phyloP scores from a whole-genome alignment of 2,329 filamentous ascomycete species.

The Cordyceps farinosa region DNA sequence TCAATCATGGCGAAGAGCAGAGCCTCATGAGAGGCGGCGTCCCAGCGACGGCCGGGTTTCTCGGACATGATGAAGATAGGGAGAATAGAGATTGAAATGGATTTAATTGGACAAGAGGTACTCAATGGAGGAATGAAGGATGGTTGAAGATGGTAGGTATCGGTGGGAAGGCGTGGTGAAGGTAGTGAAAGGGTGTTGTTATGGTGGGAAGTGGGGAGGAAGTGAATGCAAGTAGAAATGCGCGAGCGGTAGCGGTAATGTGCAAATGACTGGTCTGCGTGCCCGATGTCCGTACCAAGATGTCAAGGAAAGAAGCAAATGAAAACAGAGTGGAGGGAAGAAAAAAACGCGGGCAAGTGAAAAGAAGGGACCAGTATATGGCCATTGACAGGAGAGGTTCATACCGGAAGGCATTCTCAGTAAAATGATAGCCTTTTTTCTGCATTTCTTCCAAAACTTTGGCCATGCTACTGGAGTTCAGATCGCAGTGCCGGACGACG shows the following conservation, averaged over 20 bases:
- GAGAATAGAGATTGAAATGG: slow-evolving; percentile 11
- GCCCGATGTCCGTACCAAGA: background rate
- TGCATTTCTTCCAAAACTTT: slow-evolving; percentile 38
- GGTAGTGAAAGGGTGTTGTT: background rate
- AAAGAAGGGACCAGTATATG: slow-evolving; percentile 1
- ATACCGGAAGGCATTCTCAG: slow-evolving; percentile 41
- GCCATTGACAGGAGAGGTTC: slow-evolving; percentile 12
- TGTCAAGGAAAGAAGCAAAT: background rate
- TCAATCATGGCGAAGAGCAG: slow-evolving; percentile 38
- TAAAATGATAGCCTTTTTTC: slow-evolving; percentile 38
- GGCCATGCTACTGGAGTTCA: slow-evolving; percentile 30
- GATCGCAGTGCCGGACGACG: slow-evolving; percentile 36
- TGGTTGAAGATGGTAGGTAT: background rate
- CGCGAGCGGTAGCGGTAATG: background rate
- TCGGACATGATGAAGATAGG: slow-evolving; percentile 16
- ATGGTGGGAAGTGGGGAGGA: background rate
- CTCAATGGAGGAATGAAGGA: slow-evolving; percentile 3
- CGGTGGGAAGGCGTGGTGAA: background rate
- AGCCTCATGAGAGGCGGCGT: slow-evolving; percentile 36
- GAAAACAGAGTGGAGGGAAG: slow-evolving; percentile 2
- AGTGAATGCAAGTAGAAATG: background rate
- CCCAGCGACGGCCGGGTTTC: slow-evolving; percentile 31
- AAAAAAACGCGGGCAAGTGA: background rate
- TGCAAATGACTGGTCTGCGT: background rate
- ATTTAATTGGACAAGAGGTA: background rate